phyloP scores from a whole-genome alignment of 768 basidiomycete genomes.

The Pleurotus djamor region DNA sequence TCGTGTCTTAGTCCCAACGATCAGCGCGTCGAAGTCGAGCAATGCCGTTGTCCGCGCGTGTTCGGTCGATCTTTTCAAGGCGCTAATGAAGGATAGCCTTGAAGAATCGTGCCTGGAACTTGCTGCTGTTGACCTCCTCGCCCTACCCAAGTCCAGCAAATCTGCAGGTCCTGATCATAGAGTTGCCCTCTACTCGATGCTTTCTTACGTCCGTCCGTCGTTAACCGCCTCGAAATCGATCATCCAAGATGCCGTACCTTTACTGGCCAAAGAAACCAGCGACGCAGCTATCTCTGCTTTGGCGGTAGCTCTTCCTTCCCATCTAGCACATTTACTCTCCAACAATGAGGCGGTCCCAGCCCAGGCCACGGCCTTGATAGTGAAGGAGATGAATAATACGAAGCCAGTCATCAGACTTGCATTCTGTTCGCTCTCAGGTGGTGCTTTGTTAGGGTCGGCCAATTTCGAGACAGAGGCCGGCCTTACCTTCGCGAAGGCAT shows the following conservation, averaged over 20 bases:
- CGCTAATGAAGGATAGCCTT: slow-evolving; percentile 33
- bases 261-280: slow-evolving; percentile 73
- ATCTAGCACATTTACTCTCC: slow-evolving; percentile 55
- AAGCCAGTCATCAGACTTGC: slow-evolving; percentile 64
- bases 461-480: slow-evolving; percentile 39
- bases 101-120: slow-evolving; percentile 35
- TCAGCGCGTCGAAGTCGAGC: slow-evolving; percentile 74
- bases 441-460: slow-evolving; percentile 49
- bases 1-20: slow-evolving; percentile 52
- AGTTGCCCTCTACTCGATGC: slow-evolving; percentile 76
- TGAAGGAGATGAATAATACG: slow-evolving; percentile 67
- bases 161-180: slow-evolving; percentile 88
- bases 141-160: slow-evolving; percentile 81
- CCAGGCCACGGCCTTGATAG: slow-evolving; percentile 46
- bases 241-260: slow-evolving; percentile 39
- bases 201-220: slow-evolving; percentile 50
- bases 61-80: slow-evolving; percentile 57
- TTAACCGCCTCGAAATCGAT: slow-evolving; percentile 34
- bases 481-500: slow-evolving; percentile 45
- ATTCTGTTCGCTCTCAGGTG: slow-evolving; percentile 63
- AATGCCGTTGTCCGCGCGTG: slow-evolving; percentile 58
- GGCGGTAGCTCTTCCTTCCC: slow-evolving; percentile 49
- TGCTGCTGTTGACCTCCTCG: slow-evolving; percentile 63
- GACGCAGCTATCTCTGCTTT: slow-evolving; percentile 62
- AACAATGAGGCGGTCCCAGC: slow-evolving; percentile 36